These are phyloP conservation scores for Anisodus tanguticus DNA, from an alignment of 257 asterid species.

Conservation along the genomic window DNA sequence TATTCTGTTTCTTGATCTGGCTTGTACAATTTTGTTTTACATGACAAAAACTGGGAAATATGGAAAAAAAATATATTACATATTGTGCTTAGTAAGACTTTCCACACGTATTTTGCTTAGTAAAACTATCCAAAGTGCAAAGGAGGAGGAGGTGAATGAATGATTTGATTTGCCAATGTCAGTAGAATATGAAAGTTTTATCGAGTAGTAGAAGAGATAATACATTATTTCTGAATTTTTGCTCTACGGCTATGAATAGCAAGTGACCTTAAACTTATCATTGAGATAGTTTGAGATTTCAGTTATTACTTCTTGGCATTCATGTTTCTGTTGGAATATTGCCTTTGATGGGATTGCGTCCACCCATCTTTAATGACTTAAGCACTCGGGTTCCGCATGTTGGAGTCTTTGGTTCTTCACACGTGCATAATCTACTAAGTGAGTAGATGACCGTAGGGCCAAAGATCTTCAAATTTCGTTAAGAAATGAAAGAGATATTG, in stretches of 20 bases:
- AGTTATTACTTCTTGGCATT: not conserved
- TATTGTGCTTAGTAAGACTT: not conserved
- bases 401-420: too few relatives aligned
- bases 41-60: not conserved
- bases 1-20: slow-evolving; percentile 12
- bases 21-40: not conserved
- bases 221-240: not conserved
- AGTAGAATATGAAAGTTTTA: not conserved
- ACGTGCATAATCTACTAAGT: too few relatives aligned
- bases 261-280: not conserved
- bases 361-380: too few relatives aligned
- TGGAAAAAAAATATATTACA: not conserved
- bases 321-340: too few relatives aligned
- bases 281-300: not conserved
- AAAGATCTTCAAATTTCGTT: too few relatives aligned
- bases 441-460: too few relatives aligned
- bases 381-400: too few relatives aligned
- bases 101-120: not conserved
- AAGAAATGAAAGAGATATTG: too few relatives aligned
- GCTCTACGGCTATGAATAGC: not conserved
- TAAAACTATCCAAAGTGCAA: not conserved
- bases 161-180: not conserved
- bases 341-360: too few relatives aligned
- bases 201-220: not conserved
- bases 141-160: not conserved